Evolutionary conservation across 169 alveolate genomes (phyloP).

Genomic region (Perkinsus marinus): DNA sequence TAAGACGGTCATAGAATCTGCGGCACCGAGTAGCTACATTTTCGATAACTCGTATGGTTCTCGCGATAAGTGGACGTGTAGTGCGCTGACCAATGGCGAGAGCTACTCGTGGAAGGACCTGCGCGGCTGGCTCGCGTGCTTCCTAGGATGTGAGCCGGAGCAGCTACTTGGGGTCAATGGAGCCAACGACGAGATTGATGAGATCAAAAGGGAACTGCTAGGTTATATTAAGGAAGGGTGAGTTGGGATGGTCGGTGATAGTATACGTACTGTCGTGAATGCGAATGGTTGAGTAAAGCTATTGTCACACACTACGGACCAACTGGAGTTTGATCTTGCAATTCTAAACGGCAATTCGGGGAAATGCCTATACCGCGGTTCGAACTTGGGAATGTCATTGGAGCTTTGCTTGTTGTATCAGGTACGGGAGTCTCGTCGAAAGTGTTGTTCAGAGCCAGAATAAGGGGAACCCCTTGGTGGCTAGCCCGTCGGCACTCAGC

Average conservation of each 20-base stretch:
- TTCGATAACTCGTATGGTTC: not conserved
- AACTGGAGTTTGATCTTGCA: no score
- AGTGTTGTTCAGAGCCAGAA: not conserved
- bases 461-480: not conserved
- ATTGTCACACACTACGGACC: no score
- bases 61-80: not conserved
- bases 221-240: not conserved
- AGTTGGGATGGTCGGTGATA: not conserved
- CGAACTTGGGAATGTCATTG: no score
- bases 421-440: not conserved
- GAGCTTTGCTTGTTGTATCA: not conserved
- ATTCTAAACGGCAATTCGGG: no score
- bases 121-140: not conserved
- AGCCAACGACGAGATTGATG: not conserved
- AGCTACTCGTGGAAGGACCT: not conserved
- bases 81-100: not conserved
- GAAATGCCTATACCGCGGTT: no score
- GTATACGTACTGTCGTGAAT: not conserved
- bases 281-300: not conserved
- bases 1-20: not conserved
- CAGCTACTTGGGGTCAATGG: not conserved
- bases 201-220: not conserved
- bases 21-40: not conserved
- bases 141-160: not conserved
- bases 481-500: not conserved